A percentile compares a stretch with the other conserved stretches of the same genome.
Evolutionary conservation across 805 yeast species (phyloP).

Genomic region (Teunomyces atbi): DNA sequence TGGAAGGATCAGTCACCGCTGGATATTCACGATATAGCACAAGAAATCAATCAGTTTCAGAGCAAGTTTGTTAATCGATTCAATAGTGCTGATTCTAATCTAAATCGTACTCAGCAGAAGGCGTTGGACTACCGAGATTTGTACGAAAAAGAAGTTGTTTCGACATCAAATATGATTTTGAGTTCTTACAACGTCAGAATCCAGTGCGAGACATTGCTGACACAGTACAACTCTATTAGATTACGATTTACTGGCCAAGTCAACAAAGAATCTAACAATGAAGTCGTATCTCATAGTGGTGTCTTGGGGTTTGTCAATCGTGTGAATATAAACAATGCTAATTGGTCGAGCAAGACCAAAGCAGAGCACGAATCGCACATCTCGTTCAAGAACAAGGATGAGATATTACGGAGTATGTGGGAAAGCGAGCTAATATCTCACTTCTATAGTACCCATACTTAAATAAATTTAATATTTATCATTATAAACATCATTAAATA

Average conservation of each 20-base stretch:
- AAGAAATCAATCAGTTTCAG: constrained; percentile 32
- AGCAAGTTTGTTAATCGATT: constrained; percentile 26
- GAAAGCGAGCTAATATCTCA: constrained; percentile 5
- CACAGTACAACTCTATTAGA: constrained; percentile 38
- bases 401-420: constrained; percentile 10
- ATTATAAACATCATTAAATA: background rate
- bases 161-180: constrained; percentile 1
- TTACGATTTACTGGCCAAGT: constrained; percentile 27
- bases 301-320: constrained; percentile 28
- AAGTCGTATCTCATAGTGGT: constrained; percentile 20
- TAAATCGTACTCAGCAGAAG: constrained; percentile 35
- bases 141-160: constrained; percentile 10
- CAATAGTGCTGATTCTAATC: constrained; percentile 9
- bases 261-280: constrained; percentile 5
- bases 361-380: background rate
- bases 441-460: background rate
- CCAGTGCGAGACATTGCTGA: constrained; percentile 35
- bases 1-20: background rate
- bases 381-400: constrained; percentile 3
- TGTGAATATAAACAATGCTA: constrained; percentile 1
- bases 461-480: background rate
- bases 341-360: background rate
- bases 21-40: constrained; percentile 16
- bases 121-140: constrained; percentile 34
- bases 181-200: constrained; percentile 24